Evolutionary conservation across 2,329 filamentous ascomycete genomes (phyloP).

Genomic region (Pyrenophora tritici-repentis): DNA sequence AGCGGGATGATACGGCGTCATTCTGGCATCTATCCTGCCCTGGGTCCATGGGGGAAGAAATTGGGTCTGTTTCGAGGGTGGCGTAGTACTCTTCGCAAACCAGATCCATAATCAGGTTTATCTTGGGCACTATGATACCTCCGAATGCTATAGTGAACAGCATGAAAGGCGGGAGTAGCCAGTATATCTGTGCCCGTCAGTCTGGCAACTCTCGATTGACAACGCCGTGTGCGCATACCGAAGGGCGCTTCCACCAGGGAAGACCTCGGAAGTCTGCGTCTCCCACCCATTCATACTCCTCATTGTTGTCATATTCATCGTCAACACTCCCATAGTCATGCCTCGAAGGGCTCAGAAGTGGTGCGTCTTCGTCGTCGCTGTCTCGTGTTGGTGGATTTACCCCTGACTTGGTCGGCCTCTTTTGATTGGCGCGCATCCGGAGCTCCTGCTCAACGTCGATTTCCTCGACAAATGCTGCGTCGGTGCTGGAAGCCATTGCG

Average conservation of each 20-base stretch:
- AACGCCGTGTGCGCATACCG: slow-evolving; percentile 46
- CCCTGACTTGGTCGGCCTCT: slow-evolving; percentile 23
- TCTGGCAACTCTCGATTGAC: not conserved
- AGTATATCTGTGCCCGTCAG: slow-evolving; percentile 65
- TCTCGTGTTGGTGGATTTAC: slow-evolving; percentile 18
- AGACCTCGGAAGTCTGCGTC: slow-evolving; percentile 48
- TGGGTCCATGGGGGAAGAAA: slow-evolving; percentile 38
- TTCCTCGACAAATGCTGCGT: slow-evolving; percentile 38
- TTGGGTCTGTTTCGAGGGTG: slow-evolving; percentile 55
- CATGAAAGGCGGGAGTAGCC: slow-evolving; percentile 80
- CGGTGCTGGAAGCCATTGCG: slow-evolving; percentile 32
- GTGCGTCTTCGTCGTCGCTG: slow-evolving; percentile 32
- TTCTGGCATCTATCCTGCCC: slow-evolving; percentile 72
- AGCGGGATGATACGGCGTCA: slow-evolving; percentile 75
- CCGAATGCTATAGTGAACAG: slow-evolving; percentile 86
- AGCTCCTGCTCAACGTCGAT: slow-evolving; percentile 36
- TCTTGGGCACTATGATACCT: slow-evolving; percentile 80
- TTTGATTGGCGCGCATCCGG: slow-evolving; percentile 17
- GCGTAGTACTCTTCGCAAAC: slow-evolving; percentile 83
- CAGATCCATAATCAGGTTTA: slow-evolving; percentile 83
- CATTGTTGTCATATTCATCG: slow-evolving; percentile 9
- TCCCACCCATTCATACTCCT: slow-evolving; percentile 38
- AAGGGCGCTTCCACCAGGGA: slow-evolving; percentile 58
- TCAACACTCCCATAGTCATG: slow-evolving; percentile 19
- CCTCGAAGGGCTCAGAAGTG: slow-evolving; percentile 29